Conservation (phyloP, 2,329 filamentous ascomycete genomes). For the Aureobasidium sp. region DNA sequence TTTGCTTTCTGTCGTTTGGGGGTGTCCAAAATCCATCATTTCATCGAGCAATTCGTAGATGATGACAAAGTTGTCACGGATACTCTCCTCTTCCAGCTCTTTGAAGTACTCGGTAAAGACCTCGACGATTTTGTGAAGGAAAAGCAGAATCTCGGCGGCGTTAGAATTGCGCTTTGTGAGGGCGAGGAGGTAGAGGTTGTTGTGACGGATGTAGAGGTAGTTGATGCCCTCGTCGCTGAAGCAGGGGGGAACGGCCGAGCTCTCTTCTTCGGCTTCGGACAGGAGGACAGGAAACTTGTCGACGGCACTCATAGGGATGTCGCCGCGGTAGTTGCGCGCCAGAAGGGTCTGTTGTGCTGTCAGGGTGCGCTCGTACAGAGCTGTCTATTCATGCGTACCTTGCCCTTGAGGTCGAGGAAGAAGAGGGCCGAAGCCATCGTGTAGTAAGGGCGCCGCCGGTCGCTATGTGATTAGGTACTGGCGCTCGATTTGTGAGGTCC, state of each 20-base stretch:
- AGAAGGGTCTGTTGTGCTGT: conserved; percentile 70
- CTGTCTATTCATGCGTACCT: conserved; percentile 52
- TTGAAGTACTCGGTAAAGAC: conserved; percentile 99
- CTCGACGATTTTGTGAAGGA: conserved; percentile 96
- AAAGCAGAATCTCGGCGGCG: conserved; percentile 94
- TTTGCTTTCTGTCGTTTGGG: conserved; percentile 96
- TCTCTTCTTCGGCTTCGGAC: conserved; percentile 98
- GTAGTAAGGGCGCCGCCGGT: not conserved
- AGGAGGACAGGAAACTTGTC: conserved; percentile 95
- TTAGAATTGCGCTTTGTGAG: conserved; percentile 98
- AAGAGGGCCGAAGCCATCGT: conserved; percentile 95
- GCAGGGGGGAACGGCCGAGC: conserved; percentile 91
- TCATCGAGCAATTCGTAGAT: conserved; percentile 98
- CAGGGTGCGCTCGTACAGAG: not conserved
- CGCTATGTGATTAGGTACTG: not conserved
- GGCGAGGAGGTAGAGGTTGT: conserved; percentile 96
- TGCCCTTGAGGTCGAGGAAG: conserved; percentile 99
- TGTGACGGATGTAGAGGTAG: conserved; percentile 98
- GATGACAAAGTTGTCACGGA: conserved; percentile 97
- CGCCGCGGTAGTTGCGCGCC: conserved; percentile 95
- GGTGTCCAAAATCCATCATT: conserved; percentile 99
- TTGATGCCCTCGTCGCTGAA: conserved; percentile 99
- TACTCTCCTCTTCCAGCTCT: conserved; percentile 95
- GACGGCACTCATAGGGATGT: conserved; percentile 98
- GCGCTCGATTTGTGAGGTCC: not conserved